phyloP scores from a whole-genome alignment of 768 basidiomycete genomes.

The Auricularia sp. region DNA sequence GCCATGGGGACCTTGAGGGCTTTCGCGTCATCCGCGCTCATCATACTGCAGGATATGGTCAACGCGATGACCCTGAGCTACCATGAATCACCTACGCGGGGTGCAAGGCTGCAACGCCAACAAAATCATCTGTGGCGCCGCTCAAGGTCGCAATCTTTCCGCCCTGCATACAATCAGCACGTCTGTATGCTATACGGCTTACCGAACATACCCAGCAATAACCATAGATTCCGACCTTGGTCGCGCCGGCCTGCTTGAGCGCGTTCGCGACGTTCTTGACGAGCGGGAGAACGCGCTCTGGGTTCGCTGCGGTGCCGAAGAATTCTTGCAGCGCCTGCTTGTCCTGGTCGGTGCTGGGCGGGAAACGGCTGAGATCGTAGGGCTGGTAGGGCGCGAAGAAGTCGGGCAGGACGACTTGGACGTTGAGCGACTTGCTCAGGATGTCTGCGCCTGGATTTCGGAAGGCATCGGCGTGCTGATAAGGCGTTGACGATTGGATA shows the following conservation, averaged over 20 bases:
- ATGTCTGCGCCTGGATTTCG: constrained; percentile 38
- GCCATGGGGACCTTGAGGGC: constrained; percentile 43
- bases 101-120: constrained; percentile 42
- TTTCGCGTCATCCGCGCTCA: constrained; percentile 40
- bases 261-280: constrained; percentile 31
- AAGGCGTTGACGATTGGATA: neutral
- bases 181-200: neutral
- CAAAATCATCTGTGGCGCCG: constrained; percentile 29
- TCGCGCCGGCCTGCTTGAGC: constrained; percentile 34
- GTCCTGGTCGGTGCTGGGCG: constrained; percentile 43
- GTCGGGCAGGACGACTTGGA: constrained; percentile 57
- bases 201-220: constrained; percentile 40
- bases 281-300: constrained; percentile 29
- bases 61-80: neutral
- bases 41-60: constrained; percentile 28
- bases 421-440: constrained; percentile 40
- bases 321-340: constrained; percentile 46
- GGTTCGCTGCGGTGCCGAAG: constrained; percentile 45
- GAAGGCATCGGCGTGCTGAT: too few relatives aligned
- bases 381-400: constrained; percentile 48
- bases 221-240: constrained; percentile 32
- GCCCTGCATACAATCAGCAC: constrained; percentile 22
- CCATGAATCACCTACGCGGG: constrained; percentile 38
- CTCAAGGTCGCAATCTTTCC: constrained; percentile 40
- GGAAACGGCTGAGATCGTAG: constrained; percentile 40